These are phyloP conservation scores for Skeletonema marinoi DNA, from an alignment of 108 stramenopile species.

Conservation along the genomic window DNA sequence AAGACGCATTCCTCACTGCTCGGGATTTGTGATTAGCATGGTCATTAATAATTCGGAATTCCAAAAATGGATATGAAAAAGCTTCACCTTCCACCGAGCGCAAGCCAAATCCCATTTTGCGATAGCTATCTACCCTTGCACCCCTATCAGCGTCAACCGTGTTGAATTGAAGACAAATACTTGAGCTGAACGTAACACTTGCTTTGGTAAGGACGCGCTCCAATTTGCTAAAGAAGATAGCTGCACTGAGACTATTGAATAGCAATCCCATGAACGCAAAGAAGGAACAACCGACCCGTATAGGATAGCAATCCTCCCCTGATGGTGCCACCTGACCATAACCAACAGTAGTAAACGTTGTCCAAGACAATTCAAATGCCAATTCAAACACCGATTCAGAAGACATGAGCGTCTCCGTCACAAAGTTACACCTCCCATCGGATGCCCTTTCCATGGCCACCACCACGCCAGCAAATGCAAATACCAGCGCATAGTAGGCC, in stretches of 20 bases:
- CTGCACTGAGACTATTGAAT: constrained; percentile 30
- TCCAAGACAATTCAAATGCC: constrained; percentile 39
- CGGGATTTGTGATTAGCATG: constrained; percentile 18
- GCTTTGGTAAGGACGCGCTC: constrained; percentile 23
- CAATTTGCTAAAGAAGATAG: constrained; percentile 33
- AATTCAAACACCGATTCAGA: constrained; percentile 15
- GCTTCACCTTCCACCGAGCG: background rate
- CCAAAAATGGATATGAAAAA: constrained; percentile 21
- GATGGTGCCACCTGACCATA: constrained; percentile 29
- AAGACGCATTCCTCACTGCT: constrained; percentile 23
- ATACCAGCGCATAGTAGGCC: constrained; percentile 23
- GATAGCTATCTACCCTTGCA: background rate
- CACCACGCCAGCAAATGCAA: constrained; percentile 15
- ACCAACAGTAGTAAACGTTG: constrained; percentile 46
- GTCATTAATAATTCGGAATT: constrained; percentile 28
- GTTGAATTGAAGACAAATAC: constrained; percentile 27
- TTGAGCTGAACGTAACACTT: constrained; percentile 29
- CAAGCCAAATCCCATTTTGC: background rate
- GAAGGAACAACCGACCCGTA: constrained; percentile 17
- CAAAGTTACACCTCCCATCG: constrained; percentile 23
- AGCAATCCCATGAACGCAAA: constrained; percentile 47
- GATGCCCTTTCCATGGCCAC: constrained; percentile 11
- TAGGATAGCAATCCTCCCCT: constrained; percentile 16
- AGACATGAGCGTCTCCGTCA: background rate
- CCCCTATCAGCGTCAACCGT: background rate